Percentiles rank a stretch among this genome's conserved stretches.
Evolutionary conservation across 352 stramenopile genomes (phyloP).

Genomic region (Pythium brachiatum): DNA sequence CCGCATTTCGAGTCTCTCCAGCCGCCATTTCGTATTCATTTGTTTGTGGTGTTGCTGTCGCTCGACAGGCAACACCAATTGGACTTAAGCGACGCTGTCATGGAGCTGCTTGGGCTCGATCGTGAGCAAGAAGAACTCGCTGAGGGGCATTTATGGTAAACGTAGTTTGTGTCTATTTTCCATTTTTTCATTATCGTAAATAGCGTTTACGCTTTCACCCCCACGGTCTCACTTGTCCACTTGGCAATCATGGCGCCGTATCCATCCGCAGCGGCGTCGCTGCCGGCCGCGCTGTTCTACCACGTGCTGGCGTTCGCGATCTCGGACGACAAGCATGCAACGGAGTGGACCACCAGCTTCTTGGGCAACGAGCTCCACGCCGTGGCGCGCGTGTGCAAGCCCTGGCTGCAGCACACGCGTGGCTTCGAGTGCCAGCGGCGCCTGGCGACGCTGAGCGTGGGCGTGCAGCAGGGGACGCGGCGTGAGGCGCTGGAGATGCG

Average conservation of each 20-base stretch:
- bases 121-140: no score
- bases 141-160: neutral
- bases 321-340: slow-evolving; percentile 1
- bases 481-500: slow-evolving; percentile 10
- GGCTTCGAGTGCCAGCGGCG: slow-evolving; percentile 8
- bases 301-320: slow-evolving; percentile 6
- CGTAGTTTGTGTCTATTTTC: no score
- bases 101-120: no score
- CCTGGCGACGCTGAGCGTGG: slow-evolving; percentile 1
- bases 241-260: no score
- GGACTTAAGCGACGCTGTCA: no score
- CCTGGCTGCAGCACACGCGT: neutral
- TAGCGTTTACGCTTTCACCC: no score
- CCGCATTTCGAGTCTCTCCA: no score
- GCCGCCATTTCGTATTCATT: no score
- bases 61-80: no score
- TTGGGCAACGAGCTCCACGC: neutral
- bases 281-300: slow-evolving; percentile 16
- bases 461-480: neutral
- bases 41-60: no score
- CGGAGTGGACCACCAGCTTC: neutral
- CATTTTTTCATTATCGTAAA: no score
- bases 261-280: neutral
- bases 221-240: no score
- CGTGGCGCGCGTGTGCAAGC: slow-evolving; percentile 10